Evolutionary conservation across 768 basidiomycete species (phyloP).

Genomic region (Lactifluus pinguis): DNA sequence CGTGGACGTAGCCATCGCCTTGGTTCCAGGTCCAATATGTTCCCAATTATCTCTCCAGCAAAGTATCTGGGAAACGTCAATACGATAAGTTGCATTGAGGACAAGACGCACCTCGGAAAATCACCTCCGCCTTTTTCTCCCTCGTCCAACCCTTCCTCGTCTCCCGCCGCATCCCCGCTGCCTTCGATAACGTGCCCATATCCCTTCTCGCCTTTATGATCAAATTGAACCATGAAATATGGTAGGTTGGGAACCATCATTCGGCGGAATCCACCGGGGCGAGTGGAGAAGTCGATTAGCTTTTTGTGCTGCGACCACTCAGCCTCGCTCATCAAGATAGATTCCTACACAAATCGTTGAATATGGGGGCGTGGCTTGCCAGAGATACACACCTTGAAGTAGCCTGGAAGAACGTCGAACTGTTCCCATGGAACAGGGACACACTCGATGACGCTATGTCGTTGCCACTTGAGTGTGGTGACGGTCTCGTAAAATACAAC

Average conservation of each 20-base stretch:
- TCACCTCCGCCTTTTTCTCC: slow-evolving; percentile 88
- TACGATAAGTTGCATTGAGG: neutral
- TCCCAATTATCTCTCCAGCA: slow-evolving; percentile 91
- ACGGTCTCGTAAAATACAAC: slow-evolving; percentile 96
- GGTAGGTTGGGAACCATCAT: slow-evolving; percentile 95
- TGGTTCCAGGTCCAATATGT: slow-evolving; percentile 79
- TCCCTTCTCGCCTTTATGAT: slow-evolving; percentile 95
- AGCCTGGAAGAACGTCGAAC: slow-evolving; percentile 82
- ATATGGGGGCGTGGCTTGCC: neutral
- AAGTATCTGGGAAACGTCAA: slow-evolving; percentile 59
- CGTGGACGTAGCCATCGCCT: slow-evolving; percentile 77
- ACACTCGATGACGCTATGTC: slow-evolving; percentile 89
- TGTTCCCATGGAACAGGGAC: slow-evolving; percentile 86
- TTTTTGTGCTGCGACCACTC: slow-evolving; percentile 99
- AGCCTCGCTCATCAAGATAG: slow-evolving; percentile 82
- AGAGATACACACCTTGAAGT: slow-evolving; percentile 64
- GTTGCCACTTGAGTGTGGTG: slow-evolving; percentile 75
- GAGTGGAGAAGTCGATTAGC: slow-evolving; percentile 83
- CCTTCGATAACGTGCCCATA: slow-evolving; percentile 99
- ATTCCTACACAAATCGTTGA: slow-evolving; percentile 51
- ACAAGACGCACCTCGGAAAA: slow-evolving; percentile 62
- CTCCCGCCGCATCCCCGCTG: slow-evolving; percentile 54
- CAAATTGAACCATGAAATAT: slow-evolving; percentile 99
- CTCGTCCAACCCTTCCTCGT: slow-evolving; percentile 63
- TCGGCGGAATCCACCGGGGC: slow-evolving; percentile 89